These are phyloP conservation scores for Wakefieldia striispora DNA, from an alignment of 768 basidiomycete species.

Conservation along the genomic window DNA sequence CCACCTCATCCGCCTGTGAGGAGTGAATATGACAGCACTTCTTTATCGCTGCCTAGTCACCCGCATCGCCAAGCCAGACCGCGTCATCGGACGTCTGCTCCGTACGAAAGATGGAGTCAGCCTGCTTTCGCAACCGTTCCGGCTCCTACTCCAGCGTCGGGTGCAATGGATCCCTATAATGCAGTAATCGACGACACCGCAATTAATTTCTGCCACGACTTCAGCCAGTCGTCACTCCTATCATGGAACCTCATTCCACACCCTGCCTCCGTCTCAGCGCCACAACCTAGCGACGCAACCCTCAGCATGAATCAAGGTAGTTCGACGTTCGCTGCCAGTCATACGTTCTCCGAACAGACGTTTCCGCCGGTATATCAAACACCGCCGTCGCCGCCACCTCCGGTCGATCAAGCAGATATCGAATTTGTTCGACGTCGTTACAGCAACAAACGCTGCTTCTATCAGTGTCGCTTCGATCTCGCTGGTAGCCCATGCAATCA, in stretches of 20 bases:
- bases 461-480: slow-evolving; percentile 27
- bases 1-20: slow-evolving; percentile 3
- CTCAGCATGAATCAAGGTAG: slow-evolving; percentile 1
- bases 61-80: slow-evolving; percentile 17
- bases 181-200: not conserved
- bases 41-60: slow-evolving; percentile 8
- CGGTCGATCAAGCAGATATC: slow-evolving; percentile 19
- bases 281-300: slow-evolving; percentile 1
- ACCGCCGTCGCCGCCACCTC: not conserved
- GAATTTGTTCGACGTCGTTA: slow-evolving; percentile 23
- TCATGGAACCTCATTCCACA: not conserved
- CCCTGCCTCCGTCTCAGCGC: not conserved
- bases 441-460: slow-evolving; percentile 15
- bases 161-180: not conserved
- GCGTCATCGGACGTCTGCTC: slow-evolving; percentile 10
- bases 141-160: not conserved
- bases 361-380: not conserved
- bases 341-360: not conserved
- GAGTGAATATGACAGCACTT: slow-evolving; percentile 3
- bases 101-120: slow-evolving; percentile 4
- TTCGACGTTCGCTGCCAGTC: not conserved
- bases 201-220: not conserved
- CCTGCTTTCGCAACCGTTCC: not conserved
- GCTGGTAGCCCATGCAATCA: slow-evolving; percentile 23
- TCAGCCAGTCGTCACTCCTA: not conserved